Evolutionary conservation across 2,329 filamentous ascomycete genomes (phyloP).

Genomic region (Aspergillus sp.): DNA sequence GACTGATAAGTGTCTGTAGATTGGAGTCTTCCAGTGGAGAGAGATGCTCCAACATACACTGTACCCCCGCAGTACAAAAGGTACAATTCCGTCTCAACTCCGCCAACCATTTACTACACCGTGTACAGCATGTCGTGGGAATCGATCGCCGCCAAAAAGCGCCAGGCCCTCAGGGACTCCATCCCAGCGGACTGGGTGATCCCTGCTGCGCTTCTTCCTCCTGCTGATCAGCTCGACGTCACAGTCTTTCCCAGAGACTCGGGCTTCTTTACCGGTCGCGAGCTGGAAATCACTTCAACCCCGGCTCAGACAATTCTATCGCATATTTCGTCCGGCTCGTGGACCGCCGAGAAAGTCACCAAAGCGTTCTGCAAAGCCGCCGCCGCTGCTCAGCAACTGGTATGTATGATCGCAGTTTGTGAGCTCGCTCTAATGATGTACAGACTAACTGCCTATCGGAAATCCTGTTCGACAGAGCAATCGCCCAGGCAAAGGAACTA

Average conservation of each 20-base stretch:
- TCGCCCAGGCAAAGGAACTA: slow-evolving; percentile 52
- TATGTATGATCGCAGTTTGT: slow-evolving; percentile 20
- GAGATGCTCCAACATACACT: too few species aligned
- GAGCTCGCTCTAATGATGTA: too few species aligned
- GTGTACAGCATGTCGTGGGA: slow-evolving; percentile 36
- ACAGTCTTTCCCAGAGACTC: slow-evolving; percentile 55
- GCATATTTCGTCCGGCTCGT: slow-evolving; percentile 39
- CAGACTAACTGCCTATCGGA: slow-evolving; percentile 63
- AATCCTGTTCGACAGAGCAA: slow-evolving; percentile 55
- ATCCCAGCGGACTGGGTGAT: slow-evolving; percentile 62
- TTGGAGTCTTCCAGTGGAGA: too few species aligned
- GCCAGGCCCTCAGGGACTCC: slow-evolving; percentile 44
- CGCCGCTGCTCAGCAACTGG: slow-evolving; percentile 56
- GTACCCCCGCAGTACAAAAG: not conserved
- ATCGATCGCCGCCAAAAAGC: slow-evolving; percentile 45
- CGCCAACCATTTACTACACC: not conserved
- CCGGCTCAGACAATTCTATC: slow-evolving; percentile 33
- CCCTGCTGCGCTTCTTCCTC: slow-evolving; percentile 54
- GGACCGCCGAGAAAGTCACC: slow-evolving; percentile 53
- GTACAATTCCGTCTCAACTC: too few species aligned
- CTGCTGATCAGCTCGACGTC: slow-evolving; percentile 56
- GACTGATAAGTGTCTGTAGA: too few species aligned
- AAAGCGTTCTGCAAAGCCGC: slow-evolving; percentile 56
- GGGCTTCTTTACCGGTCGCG: slow-evolving; percentile 58
- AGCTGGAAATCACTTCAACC: slow-evolving; percentile 51